Evolutionary conservation across 2,329 filamentous ascomycete species (phyloP).

Genomic region (Beauveria rudraprayagi): DNA sequence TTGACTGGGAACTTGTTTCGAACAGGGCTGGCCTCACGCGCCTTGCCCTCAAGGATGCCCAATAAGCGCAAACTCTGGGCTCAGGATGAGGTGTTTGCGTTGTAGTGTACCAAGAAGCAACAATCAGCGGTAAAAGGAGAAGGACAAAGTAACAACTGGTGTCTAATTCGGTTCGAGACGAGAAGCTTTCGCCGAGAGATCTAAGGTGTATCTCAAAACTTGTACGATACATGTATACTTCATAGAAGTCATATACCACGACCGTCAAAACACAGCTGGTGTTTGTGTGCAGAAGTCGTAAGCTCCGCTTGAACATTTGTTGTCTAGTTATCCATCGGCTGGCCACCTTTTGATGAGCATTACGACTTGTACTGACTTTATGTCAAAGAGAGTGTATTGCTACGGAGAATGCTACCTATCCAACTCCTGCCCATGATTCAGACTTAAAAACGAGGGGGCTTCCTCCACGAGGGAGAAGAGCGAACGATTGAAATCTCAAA

Average conservation of each 20-base stretch:
- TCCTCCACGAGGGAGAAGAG: background rate
- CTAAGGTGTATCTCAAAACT: background rate
- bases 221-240: slow-evolving; percentile 11
- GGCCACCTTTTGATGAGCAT: background rate
- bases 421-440: background rate
- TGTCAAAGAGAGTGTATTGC: background rate
- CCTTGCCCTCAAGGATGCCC: slow-evolving; percentile 26
- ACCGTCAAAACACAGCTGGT: background rate
- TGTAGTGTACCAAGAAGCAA: background rate
- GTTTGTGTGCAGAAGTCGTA: background rate
- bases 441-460: slow-evolving; percentile 1
- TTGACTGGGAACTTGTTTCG: slow-evolving; percentile 76
- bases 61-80: background rate
- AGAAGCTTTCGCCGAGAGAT: background rate
- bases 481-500: slow-evolving; percentile 7
- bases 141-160: background rate
- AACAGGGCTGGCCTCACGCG: slow-evolving; percentile 26
- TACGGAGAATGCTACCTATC: background rate
- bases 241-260: slow-evolving; percentile 1
- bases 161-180: background rate
- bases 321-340: background rate
- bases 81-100: background rate
- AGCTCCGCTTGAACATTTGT: too few relatives aligned
- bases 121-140: background rate
- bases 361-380: background rate